Evolutionary conservation across 495 filamentous ascomycete species (phyloP), one percentile per base, ranked within the genome.

Genomic region (Annulohypoxylon bovei): DNA sequence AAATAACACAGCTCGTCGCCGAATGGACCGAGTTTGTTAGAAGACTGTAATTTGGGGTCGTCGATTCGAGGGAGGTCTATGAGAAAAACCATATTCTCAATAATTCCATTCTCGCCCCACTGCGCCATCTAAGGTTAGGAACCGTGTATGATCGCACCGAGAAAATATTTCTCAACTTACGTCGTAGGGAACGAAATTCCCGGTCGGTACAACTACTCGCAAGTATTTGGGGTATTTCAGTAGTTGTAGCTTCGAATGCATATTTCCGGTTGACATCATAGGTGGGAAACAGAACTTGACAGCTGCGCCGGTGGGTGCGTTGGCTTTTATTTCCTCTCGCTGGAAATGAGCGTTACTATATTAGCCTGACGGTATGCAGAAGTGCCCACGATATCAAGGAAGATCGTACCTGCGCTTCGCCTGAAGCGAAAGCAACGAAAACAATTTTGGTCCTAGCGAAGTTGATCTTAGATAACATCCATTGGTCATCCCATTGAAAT

Each of bases 211-310:
- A 0, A 86, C 94, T 8, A 97, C 84, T 0, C 94, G 85, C 1
- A 97, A 74, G 72, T 94, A 88, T 0, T 65, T 72, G 0, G 83
- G 81, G 66, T 93, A 89, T 69, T 92, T 93, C 0, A 97, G 83
- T 0, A 97, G 82, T 85, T 93, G 92, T 11, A 97, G 78, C 71
- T 97, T 97, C 4, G 92, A 95, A 73, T 97, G 94, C 94, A 97
- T 97, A 70, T 83, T 68, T 8, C 82, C 82, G 1, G 76, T 49
- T 14, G 67, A 53, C 33, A 50, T 84, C 87, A 74, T 92, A 75
- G 78, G 92, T 6, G 95, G 95, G 63, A 97, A 97, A 71, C 92
- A 94, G 33, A 95, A 85, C 18, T 85, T 83, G 23, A 94, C 80
- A 50, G 58, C 57, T 6, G 78, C 67, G 1, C 54, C 7, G 7